Evolutionary conservation across 2,329 filamentous ascomycete genomes (phyloP).

Genomic region (Hortaea sp.): DNA sequence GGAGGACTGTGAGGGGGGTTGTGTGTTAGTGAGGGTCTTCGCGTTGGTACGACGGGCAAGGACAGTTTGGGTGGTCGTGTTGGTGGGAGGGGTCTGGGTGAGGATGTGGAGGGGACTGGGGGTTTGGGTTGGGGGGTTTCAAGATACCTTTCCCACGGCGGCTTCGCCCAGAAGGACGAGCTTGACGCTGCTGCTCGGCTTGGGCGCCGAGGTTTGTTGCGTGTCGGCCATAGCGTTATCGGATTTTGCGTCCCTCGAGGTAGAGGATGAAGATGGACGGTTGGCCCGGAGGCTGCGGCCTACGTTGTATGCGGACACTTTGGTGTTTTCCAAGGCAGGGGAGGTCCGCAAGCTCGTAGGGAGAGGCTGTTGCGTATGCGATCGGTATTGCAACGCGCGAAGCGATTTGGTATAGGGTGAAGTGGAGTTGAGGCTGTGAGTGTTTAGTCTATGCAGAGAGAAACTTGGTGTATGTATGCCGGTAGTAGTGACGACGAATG

Average conservation of each 20-base stretch:
- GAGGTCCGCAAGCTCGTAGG: no score
- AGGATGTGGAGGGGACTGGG: background rate
- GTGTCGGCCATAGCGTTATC: constrained; percentile 56
- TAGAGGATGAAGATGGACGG: constrained; percentile 10
- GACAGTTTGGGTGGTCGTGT: no score
- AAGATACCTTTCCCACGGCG: constrained; percentile 85
- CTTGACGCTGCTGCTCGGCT: constrained; percentile 99
- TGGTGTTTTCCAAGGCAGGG: constrained; percentile 1
- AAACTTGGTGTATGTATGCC: no score
- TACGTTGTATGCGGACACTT: constrained; percentile 18
- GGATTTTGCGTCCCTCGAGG: constrained; percentile 4
- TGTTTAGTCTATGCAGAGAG: no score
- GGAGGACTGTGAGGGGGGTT: constrained; percentile 60
- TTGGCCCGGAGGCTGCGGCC: constrained; percentile 21
- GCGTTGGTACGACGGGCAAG: constrained; percentile 2
- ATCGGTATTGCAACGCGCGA: background rate
- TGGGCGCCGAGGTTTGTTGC: constrained; percentile 51
- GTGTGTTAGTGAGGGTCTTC: constrained; percentile 2
- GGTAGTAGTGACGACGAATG: background rate
- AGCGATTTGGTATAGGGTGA: background rate
- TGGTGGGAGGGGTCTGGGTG: background rate
- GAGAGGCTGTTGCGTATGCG: background rate
- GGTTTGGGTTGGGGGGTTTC: background rate
- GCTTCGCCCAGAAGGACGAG: constrained; percentile 95
- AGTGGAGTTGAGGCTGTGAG: background rate